phyloP scores from a whole-genome alignment of 139 green algal species.

The Chlamydomonas schloesseri region DNA sequence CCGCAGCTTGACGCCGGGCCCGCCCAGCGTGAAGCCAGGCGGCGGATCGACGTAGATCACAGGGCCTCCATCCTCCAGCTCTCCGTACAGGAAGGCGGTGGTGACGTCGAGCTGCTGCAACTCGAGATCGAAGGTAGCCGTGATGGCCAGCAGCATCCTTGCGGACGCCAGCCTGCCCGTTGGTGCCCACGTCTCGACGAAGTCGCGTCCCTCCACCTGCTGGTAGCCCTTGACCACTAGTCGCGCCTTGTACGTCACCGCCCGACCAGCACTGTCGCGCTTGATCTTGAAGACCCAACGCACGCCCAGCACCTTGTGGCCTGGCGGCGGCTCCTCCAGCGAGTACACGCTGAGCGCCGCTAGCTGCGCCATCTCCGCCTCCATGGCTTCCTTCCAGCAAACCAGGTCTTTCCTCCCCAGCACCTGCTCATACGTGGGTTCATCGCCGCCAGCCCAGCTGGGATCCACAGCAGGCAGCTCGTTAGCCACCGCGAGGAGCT shows the following conservation, averaged over 20 bases:
- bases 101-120: constrained; percentile 67
- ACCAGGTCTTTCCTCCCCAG: not conserved
- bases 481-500: no score
- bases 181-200: constrained; percentile 59
- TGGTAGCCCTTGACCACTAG: constrained; percentile 64
- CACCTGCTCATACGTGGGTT: not conserved
- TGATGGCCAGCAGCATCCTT: constrained; percentile 39
- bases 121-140: constrained; percentile 53
- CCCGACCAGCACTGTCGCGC: no score
- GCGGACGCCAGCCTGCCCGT: constrained; percentile 31
- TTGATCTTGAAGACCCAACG: constrained; percentile 47
- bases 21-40: constrained; percentile 32
- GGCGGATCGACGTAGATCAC: constrained; percentile 54
- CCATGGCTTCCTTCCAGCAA: constrained; percentile 22
- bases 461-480: not conserved
- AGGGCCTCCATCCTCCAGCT: constrained; percentile 31
- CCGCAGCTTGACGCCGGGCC: constrained; percentile 1
- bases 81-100: constrained; percentile 72
- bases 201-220: constrained; percentile 52
- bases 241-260: no score
- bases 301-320: not conserved
- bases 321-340: not conserved
- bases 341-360: not conserved
- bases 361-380: constrained; percentile 29
- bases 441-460: not conserved